Base-by-base conservation (phyloP, 176 grass and related monocot genomes). In the Phoenix roebelenii region DNA sequence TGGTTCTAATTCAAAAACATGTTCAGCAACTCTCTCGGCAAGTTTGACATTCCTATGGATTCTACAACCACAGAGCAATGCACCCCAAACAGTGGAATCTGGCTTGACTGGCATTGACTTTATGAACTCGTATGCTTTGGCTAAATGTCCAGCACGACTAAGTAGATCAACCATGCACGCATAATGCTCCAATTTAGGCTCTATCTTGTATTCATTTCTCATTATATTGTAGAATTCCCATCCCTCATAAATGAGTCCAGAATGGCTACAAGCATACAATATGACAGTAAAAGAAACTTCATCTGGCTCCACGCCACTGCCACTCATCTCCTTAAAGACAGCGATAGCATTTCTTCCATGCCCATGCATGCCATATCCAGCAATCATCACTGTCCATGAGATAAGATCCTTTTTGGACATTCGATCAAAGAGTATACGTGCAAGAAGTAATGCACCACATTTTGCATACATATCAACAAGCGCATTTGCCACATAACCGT, bases 371-470 rank as follows among this genome's bases (percentile, higher is more conserved):
- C 91, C 85, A 59, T 87, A 95, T 59, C 83, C 83, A 81, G 91
- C 80, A 69, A 95, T 79, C 86, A 90, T 90, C 70, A 95, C 76
- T 50, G 86, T 95, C 91, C 91, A 95, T 51, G 86, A 84, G 76
- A 90, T 70, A 63, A 81, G 77, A 54, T 90, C 75, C 68, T 82
- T 90, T 48, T 70, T 71, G 67, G 64, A 59, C 70, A 96, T 85
- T 54, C 44, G 63, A 75, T 96, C 77, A 77, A 87, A 90, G 64
- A 90, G 16, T 25, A 55, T 17, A 22, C 51, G 69, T 25, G 80
- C 83, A 22, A 80, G 65, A 22, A 80, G 60, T 59, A 96, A 64
- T 16, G 80, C 83, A 64, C 92, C 80, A 0, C 92, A 90, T 57
- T 90, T 90, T 16, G 72, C 75, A 70, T 96, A 96, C 87, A 85